phyloP scores from a whole-genome alignment of 371 early-diverging fungal genomes.

The Rhizopus arrhizus region DNA sequence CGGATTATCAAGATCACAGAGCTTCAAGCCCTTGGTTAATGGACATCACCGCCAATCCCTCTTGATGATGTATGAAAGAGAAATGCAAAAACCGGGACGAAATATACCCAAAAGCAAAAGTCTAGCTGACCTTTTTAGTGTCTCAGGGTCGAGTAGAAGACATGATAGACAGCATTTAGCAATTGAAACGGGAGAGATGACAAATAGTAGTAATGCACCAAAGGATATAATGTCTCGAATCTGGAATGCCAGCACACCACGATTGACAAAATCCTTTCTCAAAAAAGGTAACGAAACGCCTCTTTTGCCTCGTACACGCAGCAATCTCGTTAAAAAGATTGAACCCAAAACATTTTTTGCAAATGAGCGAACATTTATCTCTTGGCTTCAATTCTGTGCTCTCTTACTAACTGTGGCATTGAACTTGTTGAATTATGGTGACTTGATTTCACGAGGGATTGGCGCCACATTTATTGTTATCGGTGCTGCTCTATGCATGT shows the following conservation, averaged over 20 bases:
- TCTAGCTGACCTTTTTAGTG: constrained; percentile 31
- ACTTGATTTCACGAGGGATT: constrained; percentile 37
- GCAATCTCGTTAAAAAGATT: constrained; percentile 23
- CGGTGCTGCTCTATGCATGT: constrained; percentile 31
- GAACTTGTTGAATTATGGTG: constrained; percentile 72
- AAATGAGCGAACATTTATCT: constrained; percentile 89
- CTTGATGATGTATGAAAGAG: constrained; percentile 24
- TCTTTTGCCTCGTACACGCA: constrained; percentile 10
- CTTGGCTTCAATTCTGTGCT: constrained; percentile 80
- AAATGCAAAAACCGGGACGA: constrained; percentile 13
- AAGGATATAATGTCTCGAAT: constrained; percentile 24
- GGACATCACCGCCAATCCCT: constrained; percentile 44
- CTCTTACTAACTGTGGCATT: constrained; percentile 68
- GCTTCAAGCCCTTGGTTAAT: constrained; percentile 53
- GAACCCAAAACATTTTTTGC: constrained; percentile 78
- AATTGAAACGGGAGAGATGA: constrained; percentile 1
- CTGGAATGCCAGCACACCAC: constrained; percentile 15
- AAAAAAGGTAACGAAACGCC: constrained; percentile 1
- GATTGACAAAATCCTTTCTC: background rate
- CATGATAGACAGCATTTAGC: constrained; percentile 8
- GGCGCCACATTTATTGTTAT: constrained; percentile 36
- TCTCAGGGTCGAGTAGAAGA: constrained; percentile 21
- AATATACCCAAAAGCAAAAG: constrained; percentile 27
- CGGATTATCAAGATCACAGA: constrained; percentile 51
- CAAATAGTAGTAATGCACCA: background rate